Percentiles rank a stretch among this genome's conserved stretches.
These are phyloP conservation scores for Stipa capillata DNA, from an alignment of 176 grass and related monocot species.

Conservation along the genomic window DNA sequence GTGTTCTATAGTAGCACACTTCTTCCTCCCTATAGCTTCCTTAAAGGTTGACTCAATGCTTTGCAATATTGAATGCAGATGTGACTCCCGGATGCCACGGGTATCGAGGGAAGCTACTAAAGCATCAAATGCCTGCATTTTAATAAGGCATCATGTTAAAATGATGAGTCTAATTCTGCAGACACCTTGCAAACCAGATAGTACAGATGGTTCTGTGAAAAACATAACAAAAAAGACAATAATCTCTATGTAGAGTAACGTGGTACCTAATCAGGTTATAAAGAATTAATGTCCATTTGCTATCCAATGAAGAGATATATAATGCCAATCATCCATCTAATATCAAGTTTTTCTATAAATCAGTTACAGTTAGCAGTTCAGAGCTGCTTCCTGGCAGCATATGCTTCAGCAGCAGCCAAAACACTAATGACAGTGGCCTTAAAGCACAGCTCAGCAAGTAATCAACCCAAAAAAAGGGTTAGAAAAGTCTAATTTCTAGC, in stretches of 20 bases:
- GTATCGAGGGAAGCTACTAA: constrained; percentile 69
- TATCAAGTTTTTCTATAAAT: neutral
- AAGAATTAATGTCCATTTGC: neutral
- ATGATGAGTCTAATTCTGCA: neutral
- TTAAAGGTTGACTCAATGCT: constrained; percentile 86
- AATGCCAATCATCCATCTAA: neutral
- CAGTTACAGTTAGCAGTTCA: neutral
- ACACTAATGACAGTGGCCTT: neutral
- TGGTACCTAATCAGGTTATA: neutral
- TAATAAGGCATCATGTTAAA: neutral
- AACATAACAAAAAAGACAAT: neutral
- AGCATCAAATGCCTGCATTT: constrained; percentile 80
- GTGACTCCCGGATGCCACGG: constrained; percentile 76
- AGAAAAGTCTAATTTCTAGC: neutral
- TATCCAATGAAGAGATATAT: neutral
- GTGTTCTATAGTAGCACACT: neutral
- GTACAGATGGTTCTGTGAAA: neutral
- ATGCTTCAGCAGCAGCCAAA: neutral
- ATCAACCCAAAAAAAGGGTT: neutral
- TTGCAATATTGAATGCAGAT: constrained; percentile 85
- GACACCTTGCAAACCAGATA: neutral
- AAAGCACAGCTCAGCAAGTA: neutral
- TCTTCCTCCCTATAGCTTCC: constrained; percentile 56
- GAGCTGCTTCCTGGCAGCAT: neutral
- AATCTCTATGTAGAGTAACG: neutral